A percentile compares a stretch with the other conserved stretches of the same genome.
Conservation (phyloP, 805 yeast genomes). For the Debaryomyces prosopidis region DNA sequence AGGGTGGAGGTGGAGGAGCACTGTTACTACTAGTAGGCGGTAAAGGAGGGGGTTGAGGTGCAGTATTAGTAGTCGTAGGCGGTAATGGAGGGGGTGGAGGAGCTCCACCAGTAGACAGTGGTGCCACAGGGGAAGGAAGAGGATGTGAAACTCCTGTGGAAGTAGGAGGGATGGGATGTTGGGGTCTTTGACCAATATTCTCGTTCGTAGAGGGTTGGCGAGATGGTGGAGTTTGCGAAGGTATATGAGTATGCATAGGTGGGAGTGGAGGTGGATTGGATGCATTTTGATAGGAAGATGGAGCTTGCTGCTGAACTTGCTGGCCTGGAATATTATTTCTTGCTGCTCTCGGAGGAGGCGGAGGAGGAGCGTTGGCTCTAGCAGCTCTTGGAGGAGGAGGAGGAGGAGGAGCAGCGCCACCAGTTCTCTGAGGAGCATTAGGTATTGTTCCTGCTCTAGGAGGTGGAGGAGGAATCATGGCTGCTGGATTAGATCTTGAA, state of each 20-base stretch:
- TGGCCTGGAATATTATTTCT: constrained; percentile 18
- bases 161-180: constrained; percentile 7
- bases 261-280: constrained; percentile 17
- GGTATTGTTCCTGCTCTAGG: constrained; percentile 14
- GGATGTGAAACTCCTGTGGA: constrained; percentile 13
- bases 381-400: constrained; percentile 32
- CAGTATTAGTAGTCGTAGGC: constrained; percentile 13
- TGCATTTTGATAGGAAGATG: constrained; percentile 12
- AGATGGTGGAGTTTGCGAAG: constrained; percentile 16
- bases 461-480: constrained; percentile 26
- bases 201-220: constrained; percentile 14
- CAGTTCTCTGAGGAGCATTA: constrained; percentile 9
- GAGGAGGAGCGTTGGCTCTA: constrained; percentile 22
- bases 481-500: constrained; percentile 8
- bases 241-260: constrained; percentile 18
- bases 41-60: constrained; percentile 25
- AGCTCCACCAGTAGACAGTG: not conserved
- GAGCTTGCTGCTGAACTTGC: constrained; percentile 8
- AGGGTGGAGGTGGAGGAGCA: constrained; percentile 44
- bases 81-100: constrained; percentile 25
- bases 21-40: constrained; percentile 18
- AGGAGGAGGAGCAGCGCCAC: constrained; percentile 21
- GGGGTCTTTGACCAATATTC: constrained; percentile 7
- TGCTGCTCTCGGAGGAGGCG: constrained; percentile 22
- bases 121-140: constrained; percentile 20